phyloP scores from a whole-genome alignment of 2,329 filamentous ascomycete species.

The Claviceps sp. region DNA sequence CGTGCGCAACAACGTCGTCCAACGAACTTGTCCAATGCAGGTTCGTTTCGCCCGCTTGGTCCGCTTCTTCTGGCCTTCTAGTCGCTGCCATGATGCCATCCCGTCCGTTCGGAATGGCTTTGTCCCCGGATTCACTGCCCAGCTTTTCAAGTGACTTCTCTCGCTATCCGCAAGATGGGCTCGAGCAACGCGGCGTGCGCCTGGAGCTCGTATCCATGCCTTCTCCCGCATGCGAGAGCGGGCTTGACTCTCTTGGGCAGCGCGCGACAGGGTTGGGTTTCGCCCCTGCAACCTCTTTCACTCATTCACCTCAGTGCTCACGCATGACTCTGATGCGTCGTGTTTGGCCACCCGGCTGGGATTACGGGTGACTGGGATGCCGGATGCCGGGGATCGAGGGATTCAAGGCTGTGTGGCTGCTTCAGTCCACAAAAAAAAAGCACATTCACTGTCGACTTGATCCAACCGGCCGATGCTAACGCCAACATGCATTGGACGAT shows the following conservation, averaged over 20 bases:
- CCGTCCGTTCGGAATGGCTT: too few relatives aligned
- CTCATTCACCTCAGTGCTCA: not conserved
- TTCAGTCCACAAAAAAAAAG: not conserved
- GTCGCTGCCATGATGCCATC: not conserved
- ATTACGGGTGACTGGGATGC: not conserved
- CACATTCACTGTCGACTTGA: not conserved
- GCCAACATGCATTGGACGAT: not conserved
- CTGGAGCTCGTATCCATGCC: too few relatives aligned
- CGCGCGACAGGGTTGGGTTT: not conserved
- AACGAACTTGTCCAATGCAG: not conserved
- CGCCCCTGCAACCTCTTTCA: not conserved
- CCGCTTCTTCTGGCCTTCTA: not conserved
- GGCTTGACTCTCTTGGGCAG: not conserved
- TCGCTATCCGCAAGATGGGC: too few relatives aligned
- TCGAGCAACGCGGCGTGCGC: too few relatives aligned
- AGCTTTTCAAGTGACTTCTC: too few relatives aligned
- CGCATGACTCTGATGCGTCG: not conserved
- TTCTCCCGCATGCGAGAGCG: too few relatives aligned
- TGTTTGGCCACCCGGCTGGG: not conserved
- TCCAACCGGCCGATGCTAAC: not conserved
- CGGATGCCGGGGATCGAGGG: not conserved
- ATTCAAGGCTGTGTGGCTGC: not conserved
- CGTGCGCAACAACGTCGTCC: not conserved
- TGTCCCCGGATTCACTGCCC: not conserved
- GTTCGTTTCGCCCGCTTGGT: not conserved